These are phyloP conservation scores for Sutorius australiensis DNA, from an alignment of 768 basidiomycete species.

Conservation along the genomic window DNA sequence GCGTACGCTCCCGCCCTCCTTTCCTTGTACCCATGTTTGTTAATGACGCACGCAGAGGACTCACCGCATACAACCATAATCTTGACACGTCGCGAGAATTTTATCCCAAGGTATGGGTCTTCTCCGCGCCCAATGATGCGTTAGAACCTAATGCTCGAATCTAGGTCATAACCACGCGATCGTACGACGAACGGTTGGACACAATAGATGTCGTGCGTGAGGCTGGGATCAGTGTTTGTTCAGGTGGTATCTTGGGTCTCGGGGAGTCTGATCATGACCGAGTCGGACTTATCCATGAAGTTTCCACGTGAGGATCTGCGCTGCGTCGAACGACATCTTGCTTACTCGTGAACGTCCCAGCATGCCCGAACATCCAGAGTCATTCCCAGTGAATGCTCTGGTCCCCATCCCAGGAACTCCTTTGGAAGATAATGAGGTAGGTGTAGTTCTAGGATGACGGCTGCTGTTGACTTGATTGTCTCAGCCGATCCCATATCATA, in stretches of 20 bases:
- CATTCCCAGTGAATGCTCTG: constrained; percentile 96
- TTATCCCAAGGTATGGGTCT: constrained; percentile 74
- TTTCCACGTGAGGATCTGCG: constrained; percentile 64
- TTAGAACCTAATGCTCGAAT: constrained; percentile 3
- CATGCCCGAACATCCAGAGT: constrained; percentile 96
- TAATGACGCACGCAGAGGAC: constrained; percentile 48
- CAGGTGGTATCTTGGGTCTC: constrained; percentile 92
- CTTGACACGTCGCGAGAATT: constrained; percentile 96
- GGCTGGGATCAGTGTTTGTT: constrained; percentile 96
- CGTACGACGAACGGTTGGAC: constrained; percentile 88
- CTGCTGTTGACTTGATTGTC: constrained; percentile 12
- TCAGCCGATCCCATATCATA: constrained; percentile 78
- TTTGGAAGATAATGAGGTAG: constrained; percentile 83
- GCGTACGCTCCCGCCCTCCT: constrained; percentile 54
- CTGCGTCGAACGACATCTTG: not conserved
- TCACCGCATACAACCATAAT: constrained; percentile 99
- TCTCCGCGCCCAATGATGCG: not conserved
- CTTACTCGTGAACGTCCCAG: constrained; percentile 36
- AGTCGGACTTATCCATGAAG: constrained; percentile 91
- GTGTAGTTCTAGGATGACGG: not conserved
- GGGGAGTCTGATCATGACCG: constrained; percentile 89
- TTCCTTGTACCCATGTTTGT: not conserved
- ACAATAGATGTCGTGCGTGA: constrained; percentile 89
- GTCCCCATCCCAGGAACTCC: constrained; percentile 96
- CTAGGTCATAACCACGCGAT: constrained; percentile 92